Conservation (phyloP, 768 basidiomycete genomes). For the Scleroderma bovista region DNA sequence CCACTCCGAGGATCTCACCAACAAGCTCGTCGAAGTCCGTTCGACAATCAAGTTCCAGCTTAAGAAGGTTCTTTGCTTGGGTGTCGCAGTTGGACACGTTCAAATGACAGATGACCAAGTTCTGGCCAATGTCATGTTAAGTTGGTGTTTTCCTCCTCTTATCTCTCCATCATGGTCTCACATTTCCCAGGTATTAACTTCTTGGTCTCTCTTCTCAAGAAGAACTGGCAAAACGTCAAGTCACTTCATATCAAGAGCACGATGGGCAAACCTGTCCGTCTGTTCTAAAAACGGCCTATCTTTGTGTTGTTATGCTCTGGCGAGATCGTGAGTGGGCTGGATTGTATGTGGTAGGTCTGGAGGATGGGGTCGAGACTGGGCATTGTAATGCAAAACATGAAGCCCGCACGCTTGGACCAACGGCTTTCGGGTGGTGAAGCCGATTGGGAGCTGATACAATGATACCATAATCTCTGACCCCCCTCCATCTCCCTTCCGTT, state of each 20-base stretch:
- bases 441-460: conserved; percentile 87
- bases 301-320: neutral
- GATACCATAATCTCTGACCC: conserved; percentile 23
- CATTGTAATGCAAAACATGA: conserved; percentile 82
- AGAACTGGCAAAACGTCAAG: conserved; percentile 99
- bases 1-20: conserved; percentile 81
- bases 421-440: conserved; percentile 61
- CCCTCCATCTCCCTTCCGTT: conserved; percentile 10
- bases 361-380: conserved; percentile 18
- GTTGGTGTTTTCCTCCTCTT: conserved; percentile 38
- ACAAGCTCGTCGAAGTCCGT: conserved; percentile 92
- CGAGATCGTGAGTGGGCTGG: conserved; percentile 4
- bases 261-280: conserved; percentile 97
- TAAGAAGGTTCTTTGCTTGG: conserved; percentile 98
- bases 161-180: neutral
- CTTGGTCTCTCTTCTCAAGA: conserved; percentile 97
- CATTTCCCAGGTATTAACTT: conserved; percentile 88
- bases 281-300: conserved; percentile 57
- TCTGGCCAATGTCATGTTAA: conserved; percentile 95
- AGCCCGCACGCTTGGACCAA: conserved; percentile 99
- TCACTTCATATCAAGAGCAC: conserved; percentile 98
- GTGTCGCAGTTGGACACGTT: conserved; percentile 97
- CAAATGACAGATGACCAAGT: conserved; percentile 98
- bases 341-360: conserved; percentile 11
- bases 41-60: conserved; percentile 99